Evolutionary conservation across 129 eudicot genomes (phyloP).

Genomic region (Sambucus nigra): DNA sequence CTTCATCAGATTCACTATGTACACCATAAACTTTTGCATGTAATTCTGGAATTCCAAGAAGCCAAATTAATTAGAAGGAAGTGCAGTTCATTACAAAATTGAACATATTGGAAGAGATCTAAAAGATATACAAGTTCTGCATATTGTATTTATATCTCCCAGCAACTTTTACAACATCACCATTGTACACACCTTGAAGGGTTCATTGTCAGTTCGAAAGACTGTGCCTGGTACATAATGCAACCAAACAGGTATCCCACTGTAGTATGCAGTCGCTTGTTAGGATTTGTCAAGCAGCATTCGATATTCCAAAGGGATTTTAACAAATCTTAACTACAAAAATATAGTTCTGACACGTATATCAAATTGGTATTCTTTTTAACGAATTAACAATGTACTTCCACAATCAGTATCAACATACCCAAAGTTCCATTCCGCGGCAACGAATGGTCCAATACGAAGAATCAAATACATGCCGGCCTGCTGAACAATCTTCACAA

Average conservation of each 20-base stretch:
- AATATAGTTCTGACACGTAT: neutral
- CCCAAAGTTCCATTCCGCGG: conserved; percentile 99
- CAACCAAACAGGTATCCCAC: conserved; percentile 96
- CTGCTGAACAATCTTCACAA: conserved; percentile 85
- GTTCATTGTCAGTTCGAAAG: conserved; percentile 89
- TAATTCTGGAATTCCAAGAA: conserved; percentile 46
- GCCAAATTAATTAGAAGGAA: neutral
- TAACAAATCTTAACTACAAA: neutral
- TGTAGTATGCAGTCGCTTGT: conserved; percentile 23
- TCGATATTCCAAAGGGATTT: neutral
- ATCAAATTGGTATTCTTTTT: neutral
- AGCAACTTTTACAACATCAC: conserved; percentile 1
- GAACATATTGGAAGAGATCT: neutral
- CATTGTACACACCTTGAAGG: conserved; percentile 62
- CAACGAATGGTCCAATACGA: conserved; percentile 94
- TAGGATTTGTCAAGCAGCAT: conserved; percentile 10
- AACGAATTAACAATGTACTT: neutral
- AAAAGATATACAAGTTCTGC: neutral
- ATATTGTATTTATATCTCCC: neutral
- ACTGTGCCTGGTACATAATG: conserved; percentile 89
- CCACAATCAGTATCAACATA: conserved; percentile 14
- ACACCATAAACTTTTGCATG: conserved; percentile 82
- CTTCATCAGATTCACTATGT: conserved; percentile 85
- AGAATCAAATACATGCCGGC: conserved; percentile 88
- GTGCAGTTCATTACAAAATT: neutral